phyloP scores from a whole-genome alignment of 176 grass and related monocot genomes.

The Cocos nucifera region DNA sequence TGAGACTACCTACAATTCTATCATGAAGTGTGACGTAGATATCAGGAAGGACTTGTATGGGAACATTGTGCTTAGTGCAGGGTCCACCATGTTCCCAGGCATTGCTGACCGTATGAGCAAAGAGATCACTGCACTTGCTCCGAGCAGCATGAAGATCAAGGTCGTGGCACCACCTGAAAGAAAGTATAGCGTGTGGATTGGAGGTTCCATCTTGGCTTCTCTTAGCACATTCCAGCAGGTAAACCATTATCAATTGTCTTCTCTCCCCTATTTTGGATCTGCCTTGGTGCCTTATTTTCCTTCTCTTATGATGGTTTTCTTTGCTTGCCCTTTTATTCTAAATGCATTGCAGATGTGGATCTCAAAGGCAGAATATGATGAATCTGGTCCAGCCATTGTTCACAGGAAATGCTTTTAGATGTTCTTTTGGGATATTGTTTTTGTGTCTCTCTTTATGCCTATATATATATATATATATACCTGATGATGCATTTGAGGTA shows the following conservation, averaged over 20 bases:
- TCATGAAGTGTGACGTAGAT: conserved; percentile 14
- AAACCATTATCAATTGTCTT: neutral
- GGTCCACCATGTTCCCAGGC: conserved; percentile 12
- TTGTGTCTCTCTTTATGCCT: too few species aligned
- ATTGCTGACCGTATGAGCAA: conserved; percentile 18
- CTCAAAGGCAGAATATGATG: conserved; percentile 12
- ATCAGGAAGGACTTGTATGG: conserved; percentile 12
- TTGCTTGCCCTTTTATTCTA: too few species aligned
- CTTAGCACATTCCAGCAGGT: conserved; percentile 17
- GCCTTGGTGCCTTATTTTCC: neutral
- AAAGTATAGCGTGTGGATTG: conserved; percentile 14
- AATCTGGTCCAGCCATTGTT: conserved; percentile 10
- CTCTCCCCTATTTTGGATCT: neutral
- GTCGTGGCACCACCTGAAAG: conserved; percentile 12
- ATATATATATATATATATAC: too few species aligned
- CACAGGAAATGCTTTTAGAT: conserved; percentile 14
- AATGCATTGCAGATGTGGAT: conserved; percentile 16
- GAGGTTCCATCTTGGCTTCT: conserved; percentile 7
- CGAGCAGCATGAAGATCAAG: conserved; percentile 18
- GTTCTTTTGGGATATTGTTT: neutral
- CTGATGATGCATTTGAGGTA: too few species aligned
- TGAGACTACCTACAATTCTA: conserved; percentile 10
- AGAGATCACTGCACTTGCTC: conserved; percentile 10
- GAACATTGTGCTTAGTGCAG: conserved; percentile 10
- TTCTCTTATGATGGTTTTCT: too few species aligned